Base-by-base conservation (phyloP, 305 asterid genomes). In the Fraxinus latifolia region DNA sequence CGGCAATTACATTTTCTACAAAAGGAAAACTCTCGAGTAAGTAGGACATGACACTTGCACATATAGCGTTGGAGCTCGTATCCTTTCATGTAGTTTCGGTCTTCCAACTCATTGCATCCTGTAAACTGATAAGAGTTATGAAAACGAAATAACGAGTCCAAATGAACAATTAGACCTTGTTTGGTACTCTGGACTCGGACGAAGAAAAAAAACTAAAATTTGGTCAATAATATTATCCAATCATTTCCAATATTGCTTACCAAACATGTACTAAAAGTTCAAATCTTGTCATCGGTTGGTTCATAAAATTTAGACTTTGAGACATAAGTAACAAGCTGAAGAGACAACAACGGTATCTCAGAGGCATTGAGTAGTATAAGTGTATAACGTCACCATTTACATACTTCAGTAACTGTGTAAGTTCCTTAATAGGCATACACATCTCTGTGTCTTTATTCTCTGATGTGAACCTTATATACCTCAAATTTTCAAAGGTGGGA, bases 401-500 rank as follows among this genome's bases (percentile, higher is more conserved):
- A 34, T 71, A 79, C 82, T 85, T 82, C 7, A 84, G 75, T 42
- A 84, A 50, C 73, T 32, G 19, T 29, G 25, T 29, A 29, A 85
- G 74, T 14, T 82, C 60, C 31, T 81, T 74, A 5, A 80, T 78
- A n/a, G 78, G 79, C 5, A 85, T 71, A 37, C 58, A 81, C 70
- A 79, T 80, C 88, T 87, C 87, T 25, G 42, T 17, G 44, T 29
- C 77, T 70, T 81, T 83, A 47, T 80, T 50, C 82, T 85, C 84
- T 60, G 42, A 36, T 36, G 42, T 36, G 36, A 2, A 33, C 36
- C 36, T 33, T 33, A 4, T 33, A 6, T 3, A 34, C 89, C 86
- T 88, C 91, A 90, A 87, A 85, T 87, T 90, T 86, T 89, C 89
- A n/a, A 85, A 88, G 53, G 73, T 47, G 37, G 42, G 5, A 7